Percentiles rank a stretch among this genome's conserved stretches.
These are phyloP conservation scores for Geotrichum macrosporum DNA, from an alignment of 1,139 yeast species.

Conservation along the genomic window DNA sequence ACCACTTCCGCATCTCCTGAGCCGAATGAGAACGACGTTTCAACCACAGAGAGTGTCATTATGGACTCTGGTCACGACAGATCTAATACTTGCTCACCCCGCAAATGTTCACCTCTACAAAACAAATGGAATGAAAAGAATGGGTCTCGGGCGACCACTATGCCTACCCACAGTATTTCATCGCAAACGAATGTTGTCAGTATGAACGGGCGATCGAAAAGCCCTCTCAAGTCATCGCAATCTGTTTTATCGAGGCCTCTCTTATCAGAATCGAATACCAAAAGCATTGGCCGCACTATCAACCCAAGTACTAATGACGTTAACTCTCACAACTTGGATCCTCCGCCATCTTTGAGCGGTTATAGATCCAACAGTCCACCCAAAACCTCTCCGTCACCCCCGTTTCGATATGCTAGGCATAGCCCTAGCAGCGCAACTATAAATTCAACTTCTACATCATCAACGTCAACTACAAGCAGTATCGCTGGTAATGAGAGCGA, in stretches of 20 bases:
- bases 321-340: conserved; percentile 1
- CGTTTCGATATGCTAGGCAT: conserved; percentile 3
- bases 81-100: neutral
- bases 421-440: conserved; percentile 4
- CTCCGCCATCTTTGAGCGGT: neutral
- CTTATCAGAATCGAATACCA: neutral
- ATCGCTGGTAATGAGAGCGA: too few species aligned
- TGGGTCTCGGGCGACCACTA: conserved; percentile 6
- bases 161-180: conserved; percentile 2
- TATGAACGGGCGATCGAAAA: neutral
- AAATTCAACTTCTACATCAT: conserved; percentile 10
- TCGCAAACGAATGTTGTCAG: neutral
- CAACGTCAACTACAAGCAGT: neutral
- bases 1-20: neutral
- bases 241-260: too few species aligned
- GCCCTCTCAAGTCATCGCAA: conserved; percentile 1
- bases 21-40: neutral
- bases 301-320: neutral
- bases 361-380: neutral
- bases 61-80: neutral
- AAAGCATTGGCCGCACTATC: neutral
- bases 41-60: neutral
- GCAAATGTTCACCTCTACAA: too few species aligned
- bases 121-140: neutral
- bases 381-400: conserved; percentile 5